A percentile compares a stretch with the other conserved stretches of the same genome.
Evolutionary conservation across 768 basidiomycete species (phyloP).

Genomic region (Rhizopogon vinicolor): DNA sequence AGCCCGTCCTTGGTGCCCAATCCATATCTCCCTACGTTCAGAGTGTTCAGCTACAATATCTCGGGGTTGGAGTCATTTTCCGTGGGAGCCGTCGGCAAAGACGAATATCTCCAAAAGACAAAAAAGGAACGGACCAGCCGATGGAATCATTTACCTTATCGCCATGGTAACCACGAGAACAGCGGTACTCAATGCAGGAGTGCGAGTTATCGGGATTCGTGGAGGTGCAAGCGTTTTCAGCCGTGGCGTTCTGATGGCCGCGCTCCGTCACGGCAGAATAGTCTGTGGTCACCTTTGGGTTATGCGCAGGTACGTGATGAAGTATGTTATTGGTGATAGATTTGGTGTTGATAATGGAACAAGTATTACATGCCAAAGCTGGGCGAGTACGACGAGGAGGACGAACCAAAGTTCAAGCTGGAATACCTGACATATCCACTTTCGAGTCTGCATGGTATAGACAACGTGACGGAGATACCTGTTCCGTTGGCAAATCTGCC

Average conservation of each 20-base stretch:
- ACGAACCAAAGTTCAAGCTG: conserved; percentile 60
- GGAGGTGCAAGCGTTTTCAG: conserved; percentile 58
- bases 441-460: conserved; percentile 34
- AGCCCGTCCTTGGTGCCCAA: conserved; percentile 85
- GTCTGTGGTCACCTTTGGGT: conserved; percentile 68
- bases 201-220: conserved; percentile 50
- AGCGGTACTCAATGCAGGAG: conserved; percentile 43
- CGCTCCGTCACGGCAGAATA: conserved; percentile 70
- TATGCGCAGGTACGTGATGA: conserved; percentile 72
- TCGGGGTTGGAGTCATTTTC: conserved; percentile 29
- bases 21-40: conserved; percentile 74
- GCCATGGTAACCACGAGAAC: conserved; percentile 41
- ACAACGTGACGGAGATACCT: conserved; percentile 33
- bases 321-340: conserved; percentile 4
- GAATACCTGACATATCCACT: conserved; percentile 72
- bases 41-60: conserved; percentile 80
- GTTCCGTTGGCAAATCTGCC: conserved; percentile 57
- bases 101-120: conserved; percentile 1
- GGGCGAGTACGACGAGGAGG: conserved; percentile 39
- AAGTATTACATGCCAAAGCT: conserved; percentile 69
- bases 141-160: conserved; percentile 30
- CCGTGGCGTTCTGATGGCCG: conserved; percentile 57
- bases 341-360: conserved; percentile 4
- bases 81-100: conserved; percentile 7
- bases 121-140: conserved; percentile 2